Evolutionary conservation across 805 yeast genomes (phyloP).

Genomic region (Kuraishia hungarica): DNA sequence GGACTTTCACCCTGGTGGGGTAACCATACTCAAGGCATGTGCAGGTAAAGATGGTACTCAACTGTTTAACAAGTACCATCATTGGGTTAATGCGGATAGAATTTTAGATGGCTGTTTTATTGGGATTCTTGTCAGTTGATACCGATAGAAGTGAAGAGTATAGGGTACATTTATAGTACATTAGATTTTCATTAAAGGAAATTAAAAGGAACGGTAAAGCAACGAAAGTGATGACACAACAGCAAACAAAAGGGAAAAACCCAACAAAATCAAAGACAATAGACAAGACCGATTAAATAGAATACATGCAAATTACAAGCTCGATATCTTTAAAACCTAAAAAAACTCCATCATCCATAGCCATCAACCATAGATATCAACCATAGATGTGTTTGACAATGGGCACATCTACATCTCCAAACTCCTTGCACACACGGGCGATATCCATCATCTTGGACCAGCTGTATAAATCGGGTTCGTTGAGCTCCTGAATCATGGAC

Average conservation of each 20-base stretch:
- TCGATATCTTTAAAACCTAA: too few species aligned
- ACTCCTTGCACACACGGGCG: conserved; percentile 17
- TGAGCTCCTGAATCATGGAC: conserved; percentile 11
- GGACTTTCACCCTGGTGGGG: conserved; percentile 91
- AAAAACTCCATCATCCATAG: too few species aligned
- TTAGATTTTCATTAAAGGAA: not conserved
- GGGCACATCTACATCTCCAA: conserved; percentile 13
- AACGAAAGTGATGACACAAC: too few species aligned
- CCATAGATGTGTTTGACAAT: conserved; percentile 13
- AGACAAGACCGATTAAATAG: not conserved
- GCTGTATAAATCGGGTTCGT: conserved; percentile 6
- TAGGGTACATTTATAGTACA: too few species aligned
- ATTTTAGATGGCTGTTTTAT: conserved; percentile 72
- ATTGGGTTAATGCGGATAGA: conserved; percentile 75
- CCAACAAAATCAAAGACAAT: not conserved
- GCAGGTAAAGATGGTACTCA: conserved; percentile 82
- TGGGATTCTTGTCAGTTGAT: conserved; percentile 38
- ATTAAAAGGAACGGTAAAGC: not conserved
- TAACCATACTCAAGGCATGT: conserved; percentile 60
- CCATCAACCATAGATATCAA: conserved; percentile 9
- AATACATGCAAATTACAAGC: conserved; percentile 1
- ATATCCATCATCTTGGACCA: conserved; percentile 6
- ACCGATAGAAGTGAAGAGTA: too few species aligned
- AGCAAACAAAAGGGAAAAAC: not conserved
- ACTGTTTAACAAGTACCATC: conserved; percentile 61